phyloP scores from a whole-genome alignment of 371 early-diverging fungal species.

The Nematocida sp. region DNA sequence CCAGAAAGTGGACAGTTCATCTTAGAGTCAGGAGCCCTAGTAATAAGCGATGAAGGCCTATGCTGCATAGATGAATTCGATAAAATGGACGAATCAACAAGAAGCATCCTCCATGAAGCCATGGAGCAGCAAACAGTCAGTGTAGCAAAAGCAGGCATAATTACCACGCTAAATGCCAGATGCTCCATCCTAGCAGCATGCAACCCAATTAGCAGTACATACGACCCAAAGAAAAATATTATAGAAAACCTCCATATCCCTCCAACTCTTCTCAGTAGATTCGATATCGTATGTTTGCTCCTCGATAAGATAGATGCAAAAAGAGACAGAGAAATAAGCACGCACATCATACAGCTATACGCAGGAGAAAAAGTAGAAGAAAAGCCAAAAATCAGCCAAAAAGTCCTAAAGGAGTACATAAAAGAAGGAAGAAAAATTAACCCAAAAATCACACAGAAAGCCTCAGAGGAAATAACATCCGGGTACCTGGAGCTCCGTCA shows the following conservation, averaged over 20 bases:
- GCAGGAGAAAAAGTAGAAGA: constrained; percentile 34
- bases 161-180: constrained; percentile 67
- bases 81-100: constrained; percentile 68
- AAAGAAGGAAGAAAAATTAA: constrained; percentile 73
- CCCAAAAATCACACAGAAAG: constrained; percentile 73
- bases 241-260: constrained; percentile 67
- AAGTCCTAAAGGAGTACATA: constrained; percentile 65
- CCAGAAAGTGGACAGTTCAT: constrained; percentile 89
- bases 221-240: constrained; percentile 66
- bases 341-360: constrained; percentile 63
- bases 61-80: constrained; percentile 68
- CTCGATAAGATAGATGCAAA: constrained; percentile 65
- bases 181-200: constrained; percentile 67
- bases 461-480: constrained; percentile 72
- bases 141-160: constrained; percentile 68
- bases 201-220: constrained; percentile 67
- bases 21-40: constrained; percentile 69
- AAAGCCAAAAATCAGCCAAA: constrained; percentile 26
- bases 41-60: constrained; percentile 66
- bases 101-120: constrained; percentile 67
- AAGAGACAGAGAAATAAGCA: constrained; percentile 62
- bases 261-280: constrained; percentile 66
- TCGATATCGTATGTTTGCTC: constrained; percentile 67
- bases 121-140: constrained; percentile 68
- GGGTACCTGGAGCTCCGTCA: constrained; percentile 81